Evolutionary conservation across 306 rosid species (phyloP).

Genomic region (Glycine latifolia): DNA sequence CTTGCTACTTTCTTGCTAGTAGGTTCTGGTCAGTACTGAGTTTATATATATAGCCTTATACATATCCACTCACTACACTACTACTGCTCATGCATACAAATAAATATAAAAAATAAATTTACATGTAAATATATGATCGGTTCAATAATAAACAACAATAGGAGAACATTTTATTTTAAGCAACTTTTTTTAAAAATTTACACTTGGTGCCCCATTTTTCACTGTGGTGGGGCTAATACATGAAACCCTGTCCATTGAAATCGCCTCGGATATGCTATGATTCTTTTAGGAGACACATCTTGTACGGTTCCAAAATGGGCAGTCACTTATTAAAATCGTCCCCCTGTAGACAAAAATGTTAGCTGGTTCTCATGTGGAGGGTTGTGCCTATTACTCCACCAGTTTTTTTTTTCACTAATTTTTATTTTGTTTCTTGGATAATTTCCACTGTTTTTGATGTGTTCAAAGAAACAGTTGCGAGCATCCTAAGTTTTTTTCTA

Average conservation of each 20-base stretch:
- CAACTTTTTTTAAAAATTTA: not conserved
- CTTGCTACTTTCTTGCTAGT: conserved; percentile 28
- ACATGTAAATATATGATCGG: not conserved
- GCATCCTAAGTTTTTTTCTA: conserved; percentile 43
- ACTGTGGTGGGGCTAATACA: conserved; percentile 43
- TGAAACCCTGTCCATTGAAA: conserved; percentile 29
- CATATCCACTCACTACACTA: conserved; percentile 19
- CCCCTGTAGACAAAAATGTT: conserved; percentile 49
- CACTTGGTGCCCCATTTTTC: conserved; percentile 5
- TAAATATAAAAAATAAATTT: not conserved
- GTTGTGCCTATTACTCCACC: conserved; percentile 18
- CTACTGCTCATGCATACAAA: not conserved
- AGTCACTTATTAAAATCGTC: conserved; percentile 48
- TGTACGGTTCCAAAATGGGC: conserved; percentile 56
- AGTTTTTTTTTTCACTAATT: not conserved
- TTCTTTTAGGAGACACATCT: conserved; percentile 53
- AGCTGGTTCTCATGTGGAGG: conserved; percentile 72
- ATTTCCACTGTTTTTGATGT: conserved; percentile 28
- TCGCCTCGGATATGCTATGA: conserved; percentile 47
- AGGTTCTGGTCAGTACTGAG: conserved; percentile 27
- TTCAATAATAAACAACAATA: not conserved
- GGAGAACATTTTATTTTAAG: not conserved
- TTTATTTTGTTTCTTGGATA: not conserved
- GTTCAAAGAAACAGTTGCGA: conserved; percentile 42
- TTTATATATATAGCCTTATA: conserved; percentile 38